phyloP scores from a whole-genome alignment of 345 rosid species.

The Aegle marmelos region DNA sequence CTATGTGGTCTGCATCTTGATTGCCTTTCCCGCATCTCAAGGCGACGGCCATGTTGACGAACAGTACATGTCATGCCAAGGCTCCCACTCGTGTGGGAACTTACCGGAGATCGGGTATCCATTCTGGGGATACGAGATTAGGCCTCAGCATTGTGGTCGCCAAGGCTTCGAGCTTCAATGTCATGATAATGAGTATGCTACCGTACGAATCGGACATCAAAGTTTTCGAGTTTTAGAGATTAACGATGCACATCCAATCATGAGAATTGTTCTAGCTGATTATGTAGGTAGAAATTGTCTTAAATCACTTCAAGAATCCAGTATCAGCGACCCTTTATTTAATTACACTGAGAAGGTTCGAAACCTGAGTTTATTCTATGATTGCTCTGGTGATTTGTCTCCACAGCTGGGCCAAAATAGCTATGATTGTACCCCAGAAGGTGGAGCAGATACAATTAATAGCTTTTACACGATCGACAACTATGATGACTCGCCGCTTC shows the following conservation, averaged over 20 bases:
- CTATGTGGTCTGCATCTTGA: not conserved
- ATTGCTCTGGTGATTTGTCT: not conserved
- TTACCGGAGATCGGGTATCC: conserved; percentile 22
- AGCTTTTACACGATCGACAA: not conserved
- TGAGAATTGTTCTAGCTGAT: conserved; percentile 25
- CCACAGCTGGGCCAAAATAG: no score
- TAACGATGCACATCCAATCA: not conserved
- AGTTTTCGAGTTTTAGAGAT: conserved; percentile 9
- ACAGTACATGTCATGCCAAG: not conserved
- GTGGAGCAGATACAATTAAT: accelerated
- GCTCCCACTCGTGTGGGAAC: not conserved
- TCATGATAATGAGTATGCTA: not conserved
- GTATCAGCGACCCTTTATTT: not conserved
- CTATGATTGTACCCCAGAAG: not conserved
- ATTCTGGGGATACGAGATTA: conserved; percentile 35
- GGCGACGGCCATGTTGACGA: not conserved
- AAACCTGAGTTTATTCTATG: conserved; percentile 26
- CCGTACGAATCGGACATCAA: not conserved
- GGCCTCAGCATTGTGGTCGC: conserved; percentile 34
- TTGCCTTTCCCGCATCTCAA: not conserved
- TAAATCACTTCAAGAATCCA: not conserved
- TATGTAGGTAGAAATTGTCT: conserved; percentile 16
- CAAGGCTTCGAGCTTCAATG: conserved; percentile 32
- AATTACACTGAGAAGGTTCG: not conserved
- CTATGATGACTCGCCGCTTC: accelerated